These are phyloP conservation scores for Rhizophora mangle DNA, from an alignment of 345 rosid genomes.

Conservation along the genomic window DNA sequence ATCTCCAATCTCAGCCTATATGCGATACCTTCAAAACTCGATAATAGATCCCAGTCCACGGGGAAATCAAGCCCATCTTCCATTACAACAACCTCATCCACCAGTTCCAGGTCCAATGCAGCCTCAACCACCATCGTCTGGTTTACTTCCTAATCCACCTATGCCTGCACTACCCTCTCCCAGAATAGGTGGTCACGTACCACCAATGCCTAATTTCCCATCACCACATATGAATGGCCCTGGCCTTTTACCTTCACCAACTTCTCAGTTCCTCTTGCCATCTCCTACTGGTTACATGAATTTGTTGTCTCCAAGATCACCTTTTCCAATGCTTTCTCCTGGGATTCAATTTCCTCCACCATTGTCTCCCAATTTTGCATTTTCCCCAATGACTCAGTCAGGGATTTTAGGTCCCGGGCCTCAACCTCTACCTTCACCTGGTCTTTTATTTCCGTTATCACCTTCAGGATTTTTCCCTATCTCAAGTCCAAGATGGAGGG, in stretches of 20 bases:
- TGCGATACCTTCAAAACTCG: constrained; percentile 78
- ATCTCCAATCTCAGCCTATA: constrained; percentile 74
- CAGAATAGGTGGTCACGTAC: constrained; percentile 54
- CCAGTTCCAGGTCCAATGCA: constrained; percentile 37
- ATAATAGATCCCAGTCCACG: constrained; percentile 43
- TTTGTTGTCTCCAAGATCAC: constrained; percentile 67
- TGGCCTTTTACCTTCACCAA: constrained; percentile 65
- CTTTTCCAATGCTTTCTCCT: constrained; percentile 69
- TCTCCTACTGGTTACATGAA: constrained; percentile 64
- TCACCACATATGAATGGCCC: constrained; percentile 63
- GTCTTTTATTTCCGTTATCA: constrained; percentile 61
- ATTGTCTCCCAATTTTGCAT: constrained; percentile 64
- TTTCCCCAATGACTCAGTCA: constrained; percentile 61
- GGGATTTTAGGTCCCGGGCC: constrained; percentile 76
- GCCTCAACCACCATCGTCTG: constrained; percentile 37
- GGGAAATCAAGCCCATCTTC: constrained; percentile 46
- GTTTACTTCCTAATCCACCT: constrained; percentile 49
- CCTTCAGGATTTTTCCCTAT: constrained; percentile 69
- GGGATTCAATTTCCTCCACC: constrained; percentile 80
- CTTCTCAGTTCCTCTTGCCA: constrained; percentile 72
- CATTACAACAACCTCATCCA: constrained; percentile 12
- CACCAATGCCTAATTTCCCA: constrained; percentile 45
- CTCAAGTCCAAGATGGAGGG: constrained; percentile 80
- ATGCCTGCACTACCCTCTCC: constrained; percentile 49
- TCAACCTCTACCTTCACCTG: constrained; percentile 75